Evolutionary conservation across 2,329 filamentous ascomycete genomes (phyloP), one percentile per base, ranked within the genome.

Genomic region (Septoria linicola): DNA sequence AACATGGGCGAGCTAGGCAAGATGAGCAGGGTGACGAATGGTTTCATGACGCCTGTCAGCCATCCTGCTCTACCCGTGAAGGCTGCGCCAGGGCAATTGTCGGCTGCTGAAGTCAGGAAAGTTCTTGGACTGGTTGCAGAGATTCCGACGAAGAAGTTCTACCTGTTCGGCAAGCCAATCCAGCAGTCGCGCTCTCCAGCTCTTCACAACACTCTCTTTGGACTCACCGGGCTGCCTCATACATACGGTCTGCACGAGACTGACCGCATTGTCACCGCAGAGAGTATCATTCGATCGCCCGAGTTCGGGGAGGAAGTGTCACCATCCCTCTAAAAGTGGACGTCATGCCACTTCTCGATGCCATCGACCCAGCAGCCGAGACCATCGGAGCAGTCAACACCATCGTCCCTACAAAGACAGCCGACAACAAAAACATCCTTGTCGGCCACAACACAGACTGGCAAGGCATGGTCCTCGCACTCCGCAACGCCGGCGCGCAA

Each of bases 281-380:
- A 76, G 58, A 73, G 80, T 2, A 72, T 89, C 42, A 84, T 99
- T 53, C 81, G 80, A 6, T 73, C 82, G 1, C 74, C 84, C 1
- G 78, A 86, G 59, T 99, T 99, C 66, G 93, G 93, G 93, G 93
- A 51, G 92, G 89, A 2, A 96, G 90, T 2, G 89, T 99, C 39
- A 99, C 93, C 0, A 97, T 99, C 43, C 93, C 93, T 1, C 77
- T 99, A 48, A 99, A 99, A 73, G 76, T 93, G 23, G 89, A 95
- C 61, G 83, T 97, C 51, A 89, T 95, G 73, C 77, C 81, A 0
- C 72, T 92, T 4, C 75, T 99, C 11, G 90, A 97, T 66, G 82
- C 85, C 46, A 77, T 96, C 51, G 85, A 89, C 0, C 80, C 85
- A 23, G 85, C 93, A 47, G 92, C 90, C 11, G 80, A 81, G 58